Conservation (phyloP, 2,329 filamentous ascomycete species). For the Aureobasidium sp. region DNA sequence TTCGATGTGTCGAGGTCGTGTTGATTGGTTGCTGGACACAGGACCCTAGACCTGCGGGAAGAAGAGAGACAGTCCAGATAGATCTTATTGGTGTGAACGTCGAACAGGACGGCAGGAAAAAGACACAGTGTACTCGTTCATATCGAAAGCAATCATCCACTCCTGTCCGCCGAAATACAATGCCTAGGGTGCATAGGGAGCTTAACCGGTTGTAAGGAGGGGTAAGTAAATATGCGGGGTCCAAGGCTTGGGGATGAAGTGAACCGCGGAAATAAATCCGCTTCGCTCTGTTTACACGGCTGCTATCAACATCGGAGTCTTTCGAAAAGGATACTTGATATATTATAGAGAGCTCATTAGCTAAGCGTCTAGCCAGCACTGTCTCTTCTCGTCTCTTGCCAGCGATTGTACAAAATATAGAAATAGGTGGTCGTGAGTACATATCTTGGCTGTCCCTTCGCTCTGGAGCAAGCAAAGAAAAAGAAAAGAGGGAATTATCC, state of each 20-base stretch:
- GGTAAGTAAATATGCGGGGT: background rate
- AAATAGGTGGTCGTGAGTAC: background rate
- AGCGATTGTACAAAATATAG: background rate
- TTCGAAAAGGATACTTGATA: background rate
- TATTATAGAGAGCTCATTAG: background rate
- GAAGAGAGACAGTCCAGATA: background rate
- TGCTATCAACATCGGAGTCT: no score
- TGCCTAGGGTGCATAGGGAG: background rate
- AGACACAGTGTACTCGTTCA: background rate
- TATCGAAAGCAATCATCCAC: background rate
- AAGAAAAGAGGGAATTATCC: background rate
- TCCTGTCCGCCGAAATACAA: background rate
- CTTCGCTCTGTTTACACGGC: background rate
- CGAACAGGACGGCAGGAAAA: no score
- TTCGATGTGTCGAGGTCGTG: background rate
- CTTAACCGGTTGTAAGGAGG: conserved; percentile 5
- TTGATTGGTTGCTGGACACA: no score
- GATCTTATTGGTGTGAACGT: background rate
- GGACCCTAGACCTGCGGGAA: no score
- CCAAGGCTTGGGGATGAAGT: background rate
- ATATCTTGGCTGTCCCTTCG: background rate
- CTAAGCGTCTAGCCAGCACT: background rate
- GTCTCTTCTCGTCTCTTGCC: background rate
- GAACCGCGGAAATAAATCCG: background rate
- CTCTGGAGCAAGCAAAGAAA: background rate